Conservation (phyloP, 1,284 basidiomycete genomes). For the Tylopilus sp. region DNA sequence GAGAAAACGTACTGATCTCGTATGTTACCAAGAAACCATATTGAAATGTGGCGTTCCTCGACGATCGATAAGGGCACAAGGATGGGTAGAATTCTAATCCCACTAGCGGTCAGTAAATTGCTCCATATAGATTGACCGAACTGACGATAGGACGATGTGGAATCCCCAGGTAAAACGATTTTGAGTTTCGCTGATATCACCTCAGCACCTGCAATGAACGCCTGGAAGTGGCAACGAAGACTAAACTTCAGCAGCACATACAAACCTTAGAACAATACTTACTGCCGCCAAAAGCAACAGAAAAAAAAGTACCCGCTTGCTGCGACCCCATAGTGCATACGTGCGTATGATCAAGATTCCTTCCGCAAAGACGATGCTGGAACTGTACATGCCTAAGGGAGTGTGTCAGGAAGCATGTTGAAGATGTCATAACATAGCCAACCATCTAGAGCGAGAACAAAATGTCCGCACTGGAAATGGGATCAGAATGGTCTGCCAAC, state of each 20-base stretch:
- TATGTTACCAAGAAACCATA: slow-evolving; percentile 23
- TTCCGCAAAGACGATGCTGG: slow-evolving; percentile 23
- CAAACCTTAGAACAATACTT: slow-evolving; percentile 1
- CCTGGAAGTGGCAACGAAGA: slow-evolving; percentile 4
- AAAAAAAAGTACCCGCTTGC: slow-evolving; percentile 16
- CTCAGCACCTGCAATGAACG: slow-evolving; percentile 17
- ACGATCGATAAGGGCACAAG: slow-evolving; percentile 15
- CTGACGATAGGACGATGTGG: slow-evolving; percentile 21
- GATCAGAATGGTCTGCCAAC: background rate
- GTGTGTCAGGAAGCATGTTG: background rate
- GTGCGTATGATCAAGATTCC: slow-evolving; percentile 27
- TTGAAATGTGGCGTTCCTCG: slow-evolving; percentile 16
- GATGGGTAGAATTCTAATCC: slow-evolving; percentile 23
- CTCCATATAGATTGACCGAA: background rate
- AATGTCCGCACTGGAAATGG: slow-evolving; percentile 18
- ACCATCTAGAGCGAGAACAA: slow-evolving; percentile 20
- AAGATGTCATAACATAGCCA: background rate
- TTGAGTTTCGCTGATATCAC: slow-evolving; percentile 8
- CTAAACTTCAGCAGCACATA: background rate
- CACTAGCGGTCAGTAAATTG: background rate
- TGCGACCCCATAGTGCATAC: slow-evolving; percentile 28
- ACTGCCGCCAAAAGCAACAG: slow-evolving; percentile 23
- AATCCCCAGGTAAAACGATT: slow-evolving; percentile 19
- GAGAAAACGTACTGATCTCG: slow-evolving; percentile 25
- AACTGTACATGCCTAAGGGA: slow-evolving; percentile 17